Evolutionary conservation across 352 stramenopile species (phyloP).

Genomic region (Thraustotheca clavata): DNA sequence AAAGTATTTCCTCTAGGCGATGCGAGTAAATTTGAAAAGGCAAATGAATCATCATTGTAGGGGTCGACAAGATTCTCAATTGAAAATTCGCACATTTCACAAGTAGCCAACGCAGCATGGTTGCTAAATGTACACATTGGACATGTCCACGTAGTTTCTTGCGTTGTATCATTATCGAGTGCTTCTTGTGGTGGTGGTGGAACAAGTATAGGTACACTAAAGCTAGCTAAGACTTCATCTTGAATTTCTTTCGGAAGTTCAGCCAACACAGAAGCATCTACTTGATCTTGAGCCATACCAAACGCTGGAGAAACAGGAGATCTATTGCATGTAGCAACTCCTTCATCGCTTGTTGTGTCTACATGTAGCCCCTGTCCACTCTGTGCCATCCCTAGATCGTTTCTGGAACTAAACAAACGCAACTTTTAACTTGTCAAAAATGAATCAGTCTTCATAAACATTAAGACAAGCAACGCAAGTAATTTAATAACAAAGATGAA

Average conservation of each 20-base stretch:
- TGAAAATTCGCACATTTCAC: conserved; percentile 56
- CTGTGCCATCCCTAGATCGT: no score
- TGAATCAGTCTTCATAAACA: no score
- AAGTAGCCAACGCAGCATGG: conserved; percentile 42
- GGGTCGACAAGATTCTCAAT: conserved; percentile 22
- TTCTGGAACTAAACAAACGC: no score
- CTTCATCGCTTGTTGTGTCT: no score
- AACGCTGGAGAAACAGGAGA: neutral
- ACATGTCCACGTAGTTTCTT: conserved; percentile 38
- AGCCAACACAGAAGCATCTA: conserved; percentile 45
- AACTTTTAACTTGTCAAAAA: no score
- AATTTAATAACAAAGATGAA: no score
- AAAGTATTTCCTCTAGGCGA: neutral
- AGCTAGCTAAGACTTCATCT: conserved; percentile 34
- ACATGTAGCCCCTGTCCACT: no score
- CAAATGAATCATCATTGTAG: conserved; percentile 17
- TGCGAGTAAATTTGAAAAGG: neutral
- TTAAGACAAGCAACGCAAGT: no score
- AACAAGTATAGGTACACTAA: neutral
- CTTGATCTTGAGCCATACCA: neutral
- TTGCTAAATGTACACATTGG: conserved; percentile 76
- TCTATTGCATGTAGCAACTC: no score
- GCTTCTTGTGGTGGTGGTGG: neutral
- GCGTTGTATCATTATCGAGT: neutral
- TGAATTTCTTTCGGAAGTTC: conserved; percentile 50